These are phyloP conservation scores for Salmacisia buchloeana DNA, from an alignment of 1,284 basidiomycete genomes.

Conservation along the genomic window DNA sequence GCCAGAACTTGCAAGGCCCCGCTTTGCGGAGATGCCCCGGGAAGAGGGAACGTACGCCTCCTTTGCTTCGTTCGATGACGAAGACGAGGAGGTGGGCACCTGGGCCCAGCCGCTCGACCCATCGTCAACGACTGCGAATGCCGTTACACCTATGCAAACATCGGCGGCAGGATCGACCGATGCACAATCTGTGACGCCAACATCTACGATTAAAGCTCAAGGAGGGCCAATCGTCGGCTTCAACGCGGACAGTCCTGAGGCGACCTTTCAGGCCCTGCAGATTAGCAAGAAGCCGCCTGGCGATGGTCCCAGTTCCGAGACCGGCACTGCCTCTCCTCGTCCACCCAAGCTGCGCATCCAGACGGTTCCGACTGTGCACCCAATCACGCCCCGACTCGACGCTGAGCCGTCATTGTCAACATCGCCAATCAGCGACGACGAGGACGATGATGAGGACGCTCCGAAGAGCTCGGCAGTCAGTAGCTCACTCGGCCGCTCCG, in stretches of 20 bases:
- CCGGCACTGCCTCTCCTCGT: background rate
- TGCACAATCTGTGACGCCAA: no score
- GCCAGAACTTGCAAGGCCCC: background rate
- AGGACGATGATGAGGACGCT: constrained; percentile 1
- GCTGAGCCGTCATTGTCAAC: background rate
- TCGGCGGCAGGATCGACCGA: no score
- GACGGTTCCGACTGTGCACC: constrained; percentile 1
- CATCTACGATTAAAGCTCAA: constrained; percentile 7
- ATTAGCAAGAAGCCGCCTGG: background rate
- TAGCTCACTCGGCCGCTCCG: background rate
- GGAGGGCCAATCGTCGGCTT: background rate
- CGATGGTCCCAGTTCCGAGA: background rate
- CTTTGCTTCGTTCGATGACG: constrained; percentile 33
- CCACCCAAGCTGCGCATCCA: constrained; percentile 6
- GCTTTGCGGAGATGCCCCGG: constrained; percentile 10
- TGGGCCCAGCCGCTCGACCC: constrained; percentile 45
- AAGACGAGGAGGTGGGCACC: constrained; percentile 38
- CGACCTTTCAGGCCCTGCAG: background rate
- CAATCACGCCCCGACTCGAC: background rate
- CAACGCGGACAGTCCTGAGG: no score
- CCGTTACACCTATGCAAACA: constrained; percentile 19
- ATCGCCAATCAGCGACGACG: background rate
- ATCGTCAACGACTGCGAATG: constrained; percentile 19
- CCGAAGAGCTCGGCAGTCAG: background rate
- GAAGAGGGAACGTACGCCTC: constrained; percentile 35